A percentile compares a stretch with the other conserved stretches of the same genome.
Evolutionary conservation across 306 rosid genomes (phyloP).

Genomic region (Cucurbita pepo): DNA sequence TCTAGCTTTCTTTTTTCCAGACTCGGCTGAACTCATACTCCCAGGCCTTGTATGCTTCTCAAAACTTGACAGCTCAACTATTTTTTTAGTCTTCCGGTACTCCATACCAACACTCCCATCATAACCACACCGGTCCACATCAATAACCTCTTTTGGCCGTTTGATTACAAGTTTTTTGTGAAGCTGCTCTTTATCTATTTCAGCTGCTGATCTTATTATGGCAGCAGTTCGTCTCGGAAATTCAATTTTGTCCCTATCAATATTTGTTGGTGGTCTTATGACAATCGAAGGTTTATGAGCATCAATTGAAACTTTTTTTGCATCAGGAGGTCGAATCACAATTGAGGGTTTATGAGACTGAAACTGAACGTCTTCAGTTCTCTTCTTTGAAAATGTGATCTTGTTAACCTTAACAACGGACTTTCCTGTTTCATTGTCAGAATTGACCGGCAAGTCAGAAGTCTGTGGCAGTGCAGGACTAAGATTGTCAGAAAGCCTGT

Average conservation of each 20-base stretch:
- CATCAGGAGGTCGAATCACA: slow-evolving; percentile 54
- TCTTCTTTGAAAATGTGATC: slow-evolving; percentile 59
- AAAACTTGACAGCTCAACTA: slow-evolving; percentile 58
- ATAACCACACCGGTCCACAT: slow-evolving; percentile 54
- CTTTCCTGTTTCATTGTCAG: slow-evolving; percentile 68
- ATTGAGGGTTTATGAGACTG: slow-evolving; percentile 51
- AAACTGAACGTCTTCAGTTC: slow-evolving; percentile 42
- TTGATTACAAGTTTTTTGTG: slow-evolving; percentile 69
- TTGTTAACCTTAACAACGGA: slow-evolving; percentile 41
- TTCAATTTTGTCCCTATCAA: slow-evolving; percentile 35
- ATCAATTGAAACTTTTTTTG: slow-evolving; percentile 11
- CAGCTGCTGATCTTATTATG: slow-evolving; percentile 28
- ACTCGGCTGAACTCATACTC: slow-evolving; percentile 21
- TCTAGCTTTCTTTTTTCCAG: slow-evolving; percentile 36
- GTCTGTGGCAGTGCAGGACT: slow-evolving; percentile 32
- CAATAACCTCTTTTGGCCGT: slow-evolving; percentile 59
- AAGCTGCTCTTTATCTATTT: slow-evolving; percentile 44
- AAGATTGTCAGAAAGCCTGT: slow-evolving; percentile 49
- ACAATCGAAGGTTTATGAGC: slow-evolving; percentile 25
- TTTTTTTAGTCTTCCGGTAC: slow-evolving; percentile 74
- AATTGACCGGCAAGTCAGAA: slow-evolving; percentile 46
- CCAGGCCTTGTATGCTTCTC: slow-evolving; percentile 54
- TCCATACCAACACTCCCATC: slow-evolving; percentile 40
- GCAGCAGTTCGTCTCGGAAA: slow-evolving; percentile 29
- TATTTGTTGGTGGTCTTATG: slow-evolving; percentile 29